A percentile compares a stretch with the other conserved stretches of the same genome.
These are phyloP conservation scores for Pythium phragmiticola DNA, from an alignment of 352 stramenopile genomes.

Conservation along the genomic window DNA sequence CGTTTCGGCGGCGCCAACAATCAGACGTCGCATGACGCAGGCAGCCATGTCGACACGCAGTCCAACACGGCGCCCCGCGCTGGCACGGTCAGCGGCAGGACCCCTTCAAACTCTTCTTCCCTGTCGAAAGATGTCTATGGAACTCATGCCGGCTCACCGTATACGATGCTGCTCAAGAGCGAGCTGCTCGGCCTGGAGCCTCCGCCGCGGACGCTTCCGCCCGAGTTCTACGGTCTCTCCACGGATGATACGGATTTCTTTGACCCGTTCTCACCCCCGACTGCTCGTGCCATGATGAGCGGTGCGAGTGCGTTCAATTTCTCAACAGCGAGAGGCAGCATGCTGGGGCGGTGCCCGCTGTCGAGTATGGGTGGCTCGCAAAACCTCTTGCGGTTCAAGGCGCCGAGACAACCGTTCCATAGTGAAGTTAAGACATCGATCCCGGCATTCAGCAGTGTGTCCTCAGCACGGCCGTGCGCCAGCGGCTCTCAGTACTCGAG, in stretches of 20 bases:
- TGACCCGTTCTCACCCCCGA: conserved; percentile 24
- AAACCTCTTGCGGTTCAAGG: conserved; percentile 79
- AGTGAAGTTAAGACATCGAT: conserved; percentile 57
- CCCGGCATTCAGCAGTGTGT: conserved; percentile 42
- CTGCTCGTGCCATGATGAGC: conserved; percentile 27
- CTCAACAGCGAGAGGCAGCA: conserved; percentile 31
- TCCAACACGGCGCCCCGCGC: conserved; percentile 18
- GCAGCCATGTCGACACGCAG: conserved; percentile 2
- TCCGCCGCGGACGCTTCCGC: conserved; percentile 21
- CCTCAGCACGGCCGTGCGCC: conserved; percentile 30
- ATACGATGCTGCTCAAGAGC: conserved; percentile 78
- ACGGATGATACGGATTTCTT: conserved; percentile 23
- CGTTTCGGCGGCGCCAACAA: conserved; percentile 13
- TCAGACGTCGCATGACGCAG: conserved; percentile 21
- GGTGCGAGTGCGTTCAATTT: conserved; percentile 26
- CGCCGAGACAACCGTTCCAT: conserved; percentile 54
- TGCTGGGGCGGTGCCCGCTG: conserved; percentile 25
- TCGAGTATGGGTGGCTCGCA: conserved; percentile 35
- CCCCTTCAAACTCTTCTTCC: neutral
- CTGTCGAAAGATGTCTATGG: conserved; percentile 11
- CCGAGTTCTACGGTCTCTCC: conserved; percentile 25
- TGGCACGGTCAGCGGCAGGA: conserved; percentile 23
- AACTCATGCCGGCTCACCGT: conserved; percentile 34
- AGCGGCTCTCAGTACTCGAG: conserved; percentile 33
- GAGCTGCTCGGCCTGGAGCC: conserved; percentile 71